Base-by-base conservation (phyloP, 2,329 filamentous ascomycete species). In the Ophiostoma sp. region DNA sequence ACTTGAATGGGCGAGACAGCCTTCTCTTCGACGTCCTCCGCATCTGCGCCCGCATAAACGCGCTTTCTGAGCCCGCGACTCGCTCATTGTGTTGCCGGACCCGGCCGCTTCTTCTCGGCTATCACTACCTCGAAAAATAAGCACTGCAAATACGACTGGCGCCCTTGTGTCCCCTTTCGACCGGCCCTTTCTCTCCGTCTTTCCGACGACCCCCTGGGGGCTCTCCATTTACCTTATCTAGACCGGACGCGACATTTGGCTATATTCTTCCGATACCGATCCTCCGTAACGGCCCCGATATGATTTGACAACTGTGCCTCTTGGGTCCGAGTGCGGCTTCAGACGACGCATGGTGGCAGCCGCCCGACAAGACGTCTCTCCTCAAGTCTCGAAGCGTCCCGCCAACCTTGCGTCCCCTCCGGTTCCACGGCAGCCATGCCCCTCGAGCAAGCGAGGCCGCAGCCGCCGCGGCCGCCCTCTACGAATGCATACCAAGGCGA, bases 271-370 rank as follows among this genome's bases (percentile, higher is more conserved):
- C 55, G 9, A 38, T 14, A 38, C 27, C 55, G 55, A 60, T 14
- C 36, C 11, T n/a, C 40, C 55, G 14, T 27, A n/a, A 6, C n/a
- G 5, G 5, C 38, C n/a, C 16, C 60, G 60, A 42, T n/a, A 63
- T 63, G 60, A 63, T 5, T 11, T 63, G 27, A 58, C 40, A 63
- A 8, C 7, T 11, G 36, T 4, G 40, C 40, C 16, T 7, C 16
- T 9, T 62, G n/a, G 52, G 55, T 41, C 55, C 12, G 36, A 62
- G 5, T 40, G 36, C 36, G 55, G 36, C 36, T 62, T 11, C 40
- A 12, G 36, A 63, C 40, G 18, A 63, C 60, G 60, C 60, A 63
- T 63, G 60, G 60, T 42, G 60, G 60, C 60, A 42, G 12, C 38
- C 18, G 40, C 40, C 7, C 40, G 38, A 42, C 38, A 42, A 16